phyloP scores from a whole-genome alignment of 192 early-diverging fungal genomes.

The Gaertneriomyces sp. region DNA sequence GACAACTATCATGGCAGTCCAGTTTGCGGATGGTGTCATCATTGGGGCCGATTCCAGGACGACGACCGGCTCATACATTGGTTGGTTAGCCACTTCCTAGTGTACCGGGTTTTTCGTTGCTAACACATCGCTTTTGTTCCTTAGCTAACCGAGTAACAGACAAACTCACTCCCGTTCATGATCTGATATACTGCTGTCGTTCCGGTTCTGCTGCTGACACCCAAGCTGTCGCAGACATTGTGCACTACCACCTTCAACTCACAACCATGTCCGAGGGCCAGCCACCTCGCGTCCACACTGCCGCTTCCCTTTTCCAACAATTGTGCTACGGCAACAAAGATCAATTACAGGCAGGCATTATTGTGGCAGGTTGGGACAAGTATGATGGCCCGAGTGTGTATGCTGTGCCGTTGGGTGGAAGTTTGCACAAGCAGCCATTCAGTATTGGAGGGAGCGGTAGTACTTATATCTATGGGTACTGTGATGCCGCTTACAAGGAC shows the following conservation, averaged over 20 bases:
- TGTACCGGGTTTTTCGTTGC: background rate
- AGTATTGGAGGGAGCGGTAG: conserved; percentile 94
- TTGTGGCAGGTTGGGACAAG: conserved; percentile 97
- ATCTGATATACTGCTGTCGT: conserved; percentile 95
- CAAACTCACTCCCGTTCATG: conserved; percentile 94
- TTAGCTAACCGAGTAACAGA: conserved; percentile 91
- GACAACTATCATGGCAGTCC: conserved; percentile 97
- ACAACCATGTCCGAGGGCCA: conserved; percentile 77
- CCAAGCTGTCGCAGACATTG: conserved; percentile 96
- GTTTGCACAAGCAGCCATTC: conserved; percentile 86
- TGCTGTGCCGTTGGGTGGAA: conserved; percentile 88
- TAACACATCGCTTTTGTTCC: conserved; percentile 1
- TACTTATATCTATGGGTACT: conserved; percentile 97
- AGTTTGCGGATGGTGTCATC: conserved; percentile 87
- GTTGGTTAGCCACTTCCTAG: conserved; percentile 14
- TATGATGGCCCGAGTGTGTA: conserved; percentile 84
- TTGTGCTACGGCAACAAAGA: conserved; percentile 93
- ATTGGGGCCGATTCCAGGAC: conserved; percentile 97
- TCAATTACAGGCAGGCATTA: conserved; percentile 83
- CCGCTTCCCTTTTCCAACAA: conserved; percentile 89
- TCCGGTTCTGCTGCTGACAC: conserved; percentile 98
- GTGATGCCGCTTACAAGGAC: conserved; percentile 78
- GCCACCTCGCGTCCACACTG: conserved; percentile 78
- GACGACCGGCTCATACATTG: conserved; percentile 92
- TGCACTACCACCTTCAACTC: conserved; percentile 92